Percentiles rank a stretch among this genome's conserved stretches.
phyloP scores from a whole-genome alignment of 2,329 filamentous ascomycete species.

The Cladobotryum mycophilum region DNA sequence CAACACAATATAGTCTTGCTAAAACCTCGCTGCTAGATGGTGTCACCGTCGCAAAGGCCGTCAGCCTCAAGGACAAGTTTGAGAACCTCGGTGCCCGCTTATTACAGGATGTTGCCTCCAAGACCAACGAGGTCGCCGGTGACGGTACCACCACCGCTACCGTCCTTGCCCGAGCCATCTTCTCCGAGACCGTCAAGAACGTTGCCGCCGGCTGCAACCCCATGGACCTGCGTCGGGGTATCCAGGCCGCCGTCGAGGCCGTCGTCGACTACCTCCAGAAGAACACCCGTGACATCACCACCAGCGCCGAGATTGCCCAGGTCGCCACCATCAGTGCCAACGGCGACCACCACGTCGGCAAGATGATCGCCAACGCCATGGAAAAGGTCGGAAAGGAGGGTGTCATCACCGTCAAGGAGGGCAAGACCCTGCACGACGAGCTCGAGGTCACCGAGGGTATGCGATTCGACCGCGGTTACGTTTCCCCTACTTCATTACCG shows the following conservation, averaged over 20 bases:
- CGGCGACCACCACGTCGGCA: conserved; percentile 89
- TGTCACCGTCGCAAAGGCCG: conserved; percentile 84
- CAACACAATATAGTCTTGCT: neutral
- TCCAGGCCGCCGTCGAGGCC: conserved; percentile 90
- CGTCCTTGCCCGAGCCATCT: conserved; percentile 94
- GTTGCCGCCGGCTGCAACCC: conserved; percentile 99
- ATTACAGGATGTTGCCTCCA: conserved; percentile 95
- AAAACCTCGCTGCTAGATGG: conserved; percentile 51
- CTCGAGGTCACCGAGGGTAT: conserved; percentile 99
- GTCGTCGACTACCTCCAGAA: conserved; percentile 90
- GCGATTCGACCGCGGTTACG: conserved; percentile 98
- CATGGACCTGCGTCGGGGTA: conserved; percentile 96
- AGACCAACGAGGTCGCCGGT: conserved; percentile 98
- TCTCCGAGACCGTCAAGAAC: conserved; percentile 99
- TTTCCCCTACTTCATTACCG: conserved; percentile 99
- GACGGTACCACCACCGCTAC: conserved; percentile 98
- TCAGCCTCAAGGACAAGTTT: conserved; percentile 96
- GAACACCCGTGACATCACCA: conserved; percentile 98
- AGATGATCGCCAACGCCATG: conserved; percentile 96
- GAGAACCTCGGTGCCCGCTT: conserved; percentile 97
- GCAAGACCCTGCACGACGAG: conserved; percentile 96
- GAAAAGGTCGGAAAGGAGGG: conserved; percentile 99
- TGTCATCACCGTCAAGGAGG: conserved; percentile 99
- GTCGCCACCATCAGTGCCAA: conserved; percentile 98
- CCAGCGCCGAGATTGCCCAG: conserved; percentile 92